Evolutionary conservation across 2,329 filamentous ascomycete genomes (phyloP).

Genomic region (Fusarium beomiforme): DNA sequence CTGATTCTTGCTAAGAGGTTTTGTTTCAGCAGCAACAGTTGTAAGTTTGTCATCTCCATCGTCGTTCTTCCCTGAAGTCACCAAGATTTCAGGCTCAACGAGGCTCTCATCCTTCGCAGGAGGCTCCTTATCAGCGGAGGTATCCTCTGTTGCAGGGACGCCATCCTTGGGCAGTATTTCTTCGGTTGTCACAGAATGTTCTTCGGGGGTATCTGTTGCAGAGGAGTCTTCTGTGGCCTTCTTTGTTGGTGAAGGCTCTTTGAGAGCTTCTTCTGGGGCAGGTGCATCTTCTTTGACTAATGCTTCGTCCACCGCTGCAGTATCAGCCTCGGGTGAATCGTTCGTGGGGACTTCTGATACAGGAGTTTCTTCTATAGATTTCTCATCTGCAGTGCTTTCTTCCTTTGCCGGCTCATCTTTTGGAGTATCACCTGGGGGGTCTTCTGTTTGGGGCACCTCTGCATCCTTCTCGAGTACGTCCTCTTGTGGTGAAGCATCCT

Average conservation of each 20-base stretch:
- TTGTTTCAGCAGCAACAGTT: constrained; percentile 13
- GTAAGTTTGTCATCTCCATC: constrained; percentile 20
- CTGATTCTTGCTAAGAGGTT: constrained; percentile 33
- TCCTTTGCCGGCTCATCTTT: constrained; percentile 11
- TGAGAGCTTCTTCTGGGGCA: neutral
- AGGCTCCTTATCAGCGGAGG: constrained; percentile 3
- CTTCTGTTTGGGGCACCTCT: constrained; percentile 9
- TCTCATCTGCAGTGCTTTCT: neutral
- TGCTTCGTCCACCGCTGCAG: neutral
- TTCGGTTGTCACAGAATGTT: neutral
- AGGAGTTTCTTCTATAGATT: neutral
- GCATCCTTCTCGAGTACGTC: neutral
- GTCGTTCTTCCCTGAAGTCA: constrained; percentile 8
- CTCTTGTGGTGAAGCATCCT: constrained; percentile 2
- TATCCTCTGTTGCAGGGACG: neutral
- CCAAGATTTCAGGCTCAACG: neutral
- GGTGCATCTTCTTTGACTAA: neutral
- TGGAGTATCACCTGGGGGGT: constrained; percentile 4
- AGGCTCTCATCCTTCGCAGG: neutral
- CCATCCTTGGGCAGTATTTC: neutral
- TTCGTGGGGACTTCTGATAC: neutral
- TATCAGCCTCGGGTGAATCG: neutral
- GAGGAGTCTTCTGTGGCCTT: constrained; percentile 1
- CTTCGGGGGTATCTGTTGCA: neutral
- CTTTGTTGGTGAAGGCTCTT: neutral